Conservation (phyloP, 768 basidiomycete species). For the Stropharia rugosoannulata region DNA sequence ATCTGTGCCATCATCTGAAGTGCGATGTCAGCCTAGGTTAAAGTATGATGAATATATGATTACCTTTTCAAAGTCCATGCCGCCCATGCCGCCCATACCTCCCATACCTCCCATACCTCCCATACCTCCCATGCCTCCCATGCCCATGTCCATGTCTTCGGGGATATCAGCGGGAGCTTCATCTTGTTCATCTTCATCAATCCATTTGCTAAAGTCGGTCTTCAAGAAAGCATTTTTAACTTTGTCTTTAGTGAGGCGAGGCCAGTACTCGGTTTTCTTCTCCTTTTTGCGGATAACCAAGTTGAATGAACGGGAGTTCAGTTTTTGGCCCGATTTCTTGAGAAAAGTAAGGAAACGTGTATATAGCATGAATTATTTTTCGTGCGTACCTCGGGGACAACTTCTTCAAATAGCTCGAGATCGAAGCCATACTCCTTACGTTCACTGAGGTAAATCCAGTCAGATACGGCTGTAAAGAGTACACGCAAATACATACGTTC, state of each 20-base stretch:
- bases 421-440: conserved; percentile 72
- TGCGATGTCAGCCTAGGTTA: background rate
- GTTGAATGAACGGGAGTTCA: conserved; percentile 66
- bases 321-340: conserved; percentile 57
- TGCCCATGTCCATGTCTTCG: conserved; percentile 51
- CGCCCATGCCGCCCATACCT: conserved; percentile 56
- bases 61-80: conserved; percentile 68
- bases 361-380: background rate
- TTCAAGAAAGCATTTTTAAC: conserved; percentile 79
- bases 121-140: conserved; percentile 59
- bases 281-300: conserved; percentile 83
- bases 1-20: conserved; percentile 53
- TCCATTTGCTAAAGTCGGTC: conserved; percentile 95
- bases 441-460: conserved; percentile 26
- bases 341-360: conserved; percentile 9
- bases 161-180: conserved; percentile 43
- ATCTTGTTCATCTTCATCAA: conserved; percentile 96
- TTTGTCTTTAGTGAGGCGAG: conserved; percentile 89
- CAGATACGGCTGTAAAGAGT: background rate
- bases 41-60: conserved; percentile 6
- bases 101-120: conserved; percentile 58
- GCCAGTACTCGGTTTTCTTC: conserved; percentile 80
- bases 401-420: conserved; percentile 73
- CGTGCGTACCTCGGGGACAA: conserved; percentile 67
- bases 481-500: conserved; percentile 46